phyloP scores from a whole-genome alignment of 768 basidiomycete species.

The Leccinum imitatum region DNA sequence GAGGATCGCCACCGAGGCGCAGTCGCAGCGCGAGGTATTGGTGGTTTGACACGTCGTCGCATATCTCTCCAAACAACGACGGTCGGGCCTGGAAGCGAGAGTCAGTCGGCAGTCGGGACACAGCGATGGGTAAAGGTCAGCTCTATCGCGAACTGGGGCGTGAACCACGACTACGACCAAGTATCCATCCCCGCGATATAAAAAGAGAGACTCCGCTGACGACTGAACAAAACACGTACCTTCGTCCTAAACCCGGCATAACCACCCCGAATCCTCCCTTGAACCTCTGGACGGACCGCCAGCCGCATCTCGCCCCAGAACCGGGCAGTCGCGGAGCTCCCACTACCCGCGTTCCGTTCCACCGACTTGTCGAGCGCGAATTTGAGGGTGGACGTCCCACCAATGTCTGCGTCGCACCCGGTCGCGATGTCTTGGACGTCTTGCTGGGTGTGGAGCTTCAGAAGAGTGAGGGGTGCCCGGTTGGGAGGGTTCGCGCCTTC shows the following conservation, averaged over 20 bases:
- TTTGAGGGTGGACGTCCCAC: slow-evolving; percentile 76
- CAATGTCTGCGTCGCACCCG: slow-evolving; percentile 88
- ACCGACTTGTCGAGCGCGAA: slow-evolving; percentile 65
- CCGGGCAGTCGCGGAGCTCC: slow-evolving; percentile 52
- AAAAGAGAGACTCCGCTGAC: background rate
- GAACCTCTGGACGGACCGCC: slow-evolving; percentile 62
- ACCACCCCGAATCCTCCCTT: slow-evolving; percentile 72
- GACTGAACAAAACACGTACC: slow-evolving; percentile 39
- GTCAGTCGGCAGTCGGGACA: background rate
- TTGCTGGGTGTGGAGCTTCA: slow-evolving; percentile 57
- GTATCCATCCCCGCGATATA: no score
- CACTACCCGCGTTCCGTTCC: slow-evolving; percentile 44
- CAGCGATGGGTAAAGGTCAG: background rate
- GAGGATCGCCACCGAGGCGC: slow-evolving; percentile 72
- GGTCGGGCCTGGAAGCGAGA: slow-evolving; percentile 53
- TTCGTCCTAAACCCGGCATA: slow-evolving; percentile 91
- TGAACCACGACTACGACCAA: no score
- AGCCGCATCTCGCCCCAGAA: slow-evolving; percentile 84
- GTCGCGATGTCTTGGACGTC: slow-evolving; percentile 65
- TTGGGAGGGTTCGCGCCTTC: slow-evolving; percentile 65
- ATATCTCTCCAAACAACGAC: slow-evolving; percentile 84
- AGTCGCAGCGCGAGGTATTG: slow-evolving; percentile 79
- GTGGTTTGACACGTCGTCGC: slow-evolving; percentile 82
- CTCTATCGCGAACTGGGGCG: background rate
- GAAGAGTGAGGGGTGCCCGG: slow-evolving; percentile 63